Conservation (phyloP, 2,329 filamentous ascomycete genomes). For the Biscogniauxia mediterranea region DNA sequence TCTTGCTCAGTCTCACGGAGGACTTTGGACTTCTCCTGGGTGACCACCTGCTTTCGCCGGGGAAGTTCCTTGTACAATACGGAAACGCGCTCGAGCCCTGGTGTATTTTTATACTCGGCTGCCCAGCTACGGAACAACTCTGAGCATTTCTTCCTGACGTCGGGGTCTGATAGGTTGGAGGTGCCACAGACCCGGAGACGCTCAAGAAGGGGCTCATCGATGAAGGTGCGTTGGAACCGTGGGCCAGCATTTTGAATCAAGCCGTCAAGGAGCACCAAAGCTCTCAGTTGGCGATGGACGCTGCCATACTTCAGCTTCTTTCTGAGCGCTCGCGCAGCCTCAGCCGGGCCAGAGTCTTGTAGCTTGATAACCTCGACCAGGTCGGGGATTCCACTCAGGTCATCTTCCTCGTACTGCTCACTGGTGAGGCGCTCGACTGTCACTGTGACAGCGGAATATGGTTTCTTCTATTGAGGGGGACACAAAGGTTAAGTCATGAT, state of each 20-base stretch:
- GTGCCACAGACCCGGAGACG: slow-evolving; percentile 84
- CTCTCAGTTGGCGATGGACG: slow-evolving; percentile 86
- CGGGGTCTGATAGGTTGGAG: slow-evolving; percentile 77
- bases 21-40: slow-evolving; percentile 77
- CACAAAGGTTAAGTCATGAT: slow-evolving; percentile 3
- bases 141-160: slow-evolving; percentile 86
- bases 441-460: slow-evolving; percentile 90
- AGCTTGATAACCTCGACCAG: slow-evolving; percentile 92
- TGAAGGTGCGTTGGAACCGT: slow-evolving; percentile 82
- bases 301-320: slow-evolving; percentile 99
- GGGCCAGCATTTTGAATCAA: slow-evolving; percentile 92
- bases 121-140: slow-evolving; percentile 87
- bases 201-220: slow-evolving; percentile 88
- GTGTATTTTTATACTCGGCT: slow-evolving; percentile 72
- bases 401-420: slow-evolving; percentile 86
- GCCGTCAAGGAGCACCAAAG: slow-evolving; percentile 85
- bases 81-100: slow-evolving; percentile 78
- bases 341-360: slow-evolving; percentile 79
- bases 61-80: slow-evolving; percentile 71
- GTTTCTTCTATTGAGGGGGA: slow-evolving; percentile 61
- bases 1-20: slow-evolving; percentile 73
- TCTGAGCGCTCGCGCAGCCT: slow-evolving; percentile 86
- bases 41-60: slow-evolving; percentile 67
- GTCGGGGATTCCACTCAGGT: slow-evolving; percentile 87
- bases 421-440: slow-evolving; percentile 87